Conservation (phyloP, 2,329 filamentous ascomycete species). For the Penicillium hesseltinei region DNA sequence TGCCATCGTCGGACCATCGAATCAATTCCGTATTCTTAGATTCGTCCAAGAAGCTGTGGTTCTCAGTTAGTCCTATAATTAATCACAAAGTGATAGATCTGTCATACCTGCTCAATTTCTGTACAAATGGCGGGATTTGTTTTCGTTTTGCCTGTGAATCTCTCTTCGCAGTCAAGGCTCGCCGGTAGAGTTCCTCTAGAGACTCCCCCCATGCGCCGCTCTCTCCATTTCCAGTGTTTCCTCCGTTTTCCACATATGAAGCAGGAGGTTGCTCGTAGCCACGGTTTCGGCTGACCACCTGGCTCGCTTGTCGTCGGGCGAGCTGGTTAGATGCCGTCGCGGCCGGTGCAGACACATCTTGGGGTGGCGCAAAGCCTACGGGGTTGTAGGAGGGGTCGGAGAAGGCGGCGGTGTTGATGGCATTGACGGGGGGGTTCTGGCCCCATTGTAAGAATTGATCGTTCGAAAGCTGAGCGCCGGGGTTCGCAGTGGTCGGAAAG, state of each 20-base stretch:
- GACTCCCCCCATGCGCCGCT: slow-evolving; percentile 56
- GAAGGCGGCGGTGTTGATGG: slow-evolving; percentile 32
- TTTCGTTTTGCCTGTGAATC: slow-evolving; percentile 89
- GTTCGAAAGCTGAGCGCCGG: slow-evolving; percentile 47
- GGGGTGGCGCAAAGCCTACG: slow-evolving; percentile 41
- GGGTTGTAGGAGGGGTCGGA: slow-evolving; percentile 43
- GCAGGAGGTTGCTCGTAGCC: slow-evolving; percentile 39
- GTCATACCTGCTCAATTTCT: slow-evolving; percentile 90
- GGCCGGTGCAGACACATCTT: slow-evolving; percentile 52
- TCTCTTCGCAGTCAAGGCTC: slow-evolving; percentile 76
- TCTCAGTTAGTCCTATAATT: slow-evolving; percentile 11
- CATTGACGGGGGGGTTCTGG: slow-evolving; percentile 40
- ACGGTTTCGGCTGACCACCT: slow-evolving; percentile 39
- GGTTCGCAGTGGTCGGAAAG: slow-evolving; percentile 43
- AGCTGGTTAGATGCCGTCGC: slow-evolving; percentile 42
- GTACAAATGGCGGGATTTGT: slow-evolving; percentile 95
- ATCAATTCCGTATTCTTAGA: slow-evolving; percentile 92
- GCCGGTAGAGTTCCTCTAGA: slow-evolving; percentile 74
- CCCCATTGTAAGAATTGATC: slow-evolving; percentile 58
- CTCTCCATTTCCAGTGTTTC: slow-evolving; percentile 22
- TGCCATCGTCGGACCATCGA: slow-evolving; percentile 93
- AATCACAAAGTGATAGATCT: background rate
- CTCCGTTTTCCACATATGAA: slow-evolving; percentile 30
- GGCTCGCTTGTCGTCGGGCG: slow-evolving; percentile 34
- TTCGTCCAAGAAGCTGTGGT: slow-evolving; percentile 80